A percentile compares a stretch with the other conserved stretches of the same genome.
Conservation (phyloP, 208 protist species). For the Acanthamoeba castellanii region DNA sequence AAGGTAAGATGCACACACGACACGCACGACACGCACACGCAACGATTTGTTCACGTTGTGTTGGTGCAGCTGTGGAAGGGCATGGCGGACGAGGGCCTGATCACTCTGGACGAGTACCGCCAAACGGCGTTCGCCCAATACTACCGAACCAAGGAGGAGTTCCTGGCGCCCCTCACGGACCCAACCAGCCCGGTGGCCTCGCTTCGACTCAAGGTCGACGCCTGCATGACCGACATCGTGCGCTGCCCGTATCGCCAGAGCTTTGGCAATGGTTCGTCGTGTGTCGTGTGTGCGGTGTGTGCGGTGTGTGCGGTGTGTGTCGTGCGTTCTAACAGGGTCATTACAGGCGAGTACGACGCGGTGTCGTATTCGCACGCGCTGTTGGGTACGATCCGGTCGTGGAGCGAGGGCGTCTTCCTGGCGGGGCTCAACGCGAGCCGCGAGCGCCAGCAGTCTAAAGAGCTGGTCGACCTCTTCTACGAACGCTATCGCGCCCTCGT, state of each 20-base stretch:
- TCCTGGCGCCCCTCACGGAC: conserved; percentile 3
- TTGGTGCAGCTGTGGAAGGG: not conserved
- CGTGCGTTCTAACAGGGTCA: not conserved
- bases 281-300: not conserved
- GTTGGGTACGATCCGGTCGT: conserved; percentile 22
- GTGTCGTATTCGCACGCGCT: not conserved
- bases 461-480: conserved; percentile 23
- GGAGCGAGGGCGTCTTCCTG: conserved; percentile 25
- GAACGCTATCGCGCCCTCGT: conserved; percentile 6
- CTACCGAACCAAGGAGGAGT: conserved; percentile 37
- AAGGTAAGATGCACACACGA: not conserved
- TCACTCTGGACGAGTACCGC: not conserved
- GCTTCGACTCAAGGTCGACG: not conserved
- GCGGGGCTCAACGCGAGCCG: not conserved
- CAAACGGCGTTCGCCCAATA: not conserved
- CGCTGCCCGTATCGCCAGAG: conserved; percentile 14
- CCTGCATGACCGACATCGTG: conserved; percentile 4
- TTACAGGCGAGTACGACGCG: not conserved
- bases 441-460: not conserved
- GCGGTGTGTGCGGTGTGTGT: too few species aligned
- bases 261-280: not conserved
- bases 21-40: not conserved
- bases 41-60: not conserved
- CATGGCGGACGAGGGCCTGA: conserved; percentile 43
- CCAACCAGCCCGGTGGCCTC: not conserved